Base-by-base conservation (phyloP, 2,329 filamentous ascomycete species). In the Grosmannia huntii region DNA sequence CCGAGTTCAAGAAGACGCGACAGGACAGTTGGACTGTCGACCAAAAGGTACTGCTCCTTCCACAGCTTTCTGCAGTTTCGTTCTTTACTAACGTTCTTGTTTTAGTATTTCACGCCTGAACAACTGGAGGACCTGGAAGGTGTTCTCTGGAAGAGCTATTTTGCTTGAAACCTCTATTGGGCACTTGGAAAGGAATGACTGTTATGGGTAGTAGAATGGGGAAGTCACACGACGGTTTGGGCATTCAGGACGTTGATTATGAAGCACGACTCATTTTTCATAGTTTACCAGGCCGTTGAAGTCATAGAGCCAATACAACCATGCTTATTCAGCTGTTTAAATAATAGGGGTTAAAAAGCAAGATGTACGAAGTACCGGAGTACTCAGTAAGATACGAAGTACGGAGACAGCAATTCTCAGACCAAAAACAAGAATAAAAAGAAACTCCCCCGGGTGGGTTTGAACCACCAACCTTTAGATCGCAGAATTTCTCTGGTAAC, bases 81-180 rank as follows among this genome's bases (percentile, higher is more conserved):
- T 50, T 44, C 14, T 44, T 4, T 53, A 16, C 53, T 55, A 65
- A 74, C 58, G n/a, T 50, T 28, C 19, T n/a, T 28, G 48, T 11
- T 41, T n/a, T 38, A 87, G 82, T 82, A 90, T 60, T 99, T 99
- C 69, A 90, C 90, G 28, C 75, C 86, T 33, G 94, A 97, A 65
- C 92, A 99, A 68, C 76, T 99, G 12, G 94, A 97, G 71, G 92
- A 97, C 68, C 72, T 99, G 60, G 91, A 96, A 67, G 94, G 94
- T 56, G 95, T 99, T 53, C 76, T 99, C 56, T 99, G 94, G 94
- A 99, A 99, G 85, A 97, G 92, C 71, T 99, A 99, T 70, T 99
- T 99, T 76, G 95, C 91, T 48, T 96, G 21, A 51, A 23, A 14
- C 14, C 12, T 16, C n/a, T 31, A 12, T 27, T 31, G 23, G 4